Evolutionary conservation across 2,329 filamentous ascomycete genomes (phyloP), one percentile per base, ranked within the genome.

Genomic region (Penicillium sp.): DNA sequence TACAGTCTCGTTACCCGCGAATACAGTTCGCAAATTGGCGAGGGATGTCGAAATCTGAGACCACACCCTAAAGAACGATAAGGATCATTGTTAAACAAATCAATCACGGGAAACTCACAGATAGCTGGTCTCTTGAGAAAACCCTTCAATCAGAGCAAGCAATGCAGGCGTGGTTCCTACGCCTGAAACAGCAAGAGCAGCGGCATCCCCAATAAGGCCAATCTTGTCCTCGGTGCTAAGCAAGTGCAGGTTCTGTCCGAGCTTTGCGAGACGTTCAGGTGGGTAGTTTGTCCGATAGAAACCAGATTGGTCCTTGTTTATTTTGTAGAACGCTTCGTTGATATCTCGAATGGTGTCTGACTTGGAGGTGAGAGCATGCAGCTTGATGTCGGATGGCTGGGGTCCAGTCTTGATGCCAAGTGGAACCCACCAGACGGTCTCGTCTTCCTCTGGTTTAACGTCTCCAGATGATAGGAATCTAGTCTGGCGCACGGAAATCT

Each of bases 251-350:
- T 90, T 86, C 53, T 85, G 82, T 57, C 90, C 89, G 23, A 99
- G 85, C 75, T 91, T 91, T 40, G 83, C 83, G 42, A 99, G 82
- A 48, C 93, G 86, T 61, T 84, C 80, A n/a, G 90, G 86, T 5
- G 94, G 91, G 69, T 97, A 96, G 74, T 96, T 96, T 49, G 93
- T 94, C 60, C 92, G 85, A 77, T 95, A 97, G 74, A 89, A 97
- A 24, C 91, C 93, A 52, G 87, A 91, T 58, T 93, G 89, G 55
- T 93, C 85, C 59, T 87, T 86, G 78, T 99, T 99, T 66, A 99
- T 80, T 77, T 96, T 95, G 78, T 97, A 99, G 72, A 96, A 97
- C 40, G 91, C 84, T 57, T 96, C 78, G 59, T 88, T 86, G 49
- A 78, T 62, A 28, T 67, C 71, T 50, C 82, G 80, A 57, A 97